A percentile compares a stretch with the other conserved stretches of the same genome.
phyloP scores from a whole-genome alignment of 495 filamentous ascomycete species.

The Hypoxylon trugodes region DNA sequence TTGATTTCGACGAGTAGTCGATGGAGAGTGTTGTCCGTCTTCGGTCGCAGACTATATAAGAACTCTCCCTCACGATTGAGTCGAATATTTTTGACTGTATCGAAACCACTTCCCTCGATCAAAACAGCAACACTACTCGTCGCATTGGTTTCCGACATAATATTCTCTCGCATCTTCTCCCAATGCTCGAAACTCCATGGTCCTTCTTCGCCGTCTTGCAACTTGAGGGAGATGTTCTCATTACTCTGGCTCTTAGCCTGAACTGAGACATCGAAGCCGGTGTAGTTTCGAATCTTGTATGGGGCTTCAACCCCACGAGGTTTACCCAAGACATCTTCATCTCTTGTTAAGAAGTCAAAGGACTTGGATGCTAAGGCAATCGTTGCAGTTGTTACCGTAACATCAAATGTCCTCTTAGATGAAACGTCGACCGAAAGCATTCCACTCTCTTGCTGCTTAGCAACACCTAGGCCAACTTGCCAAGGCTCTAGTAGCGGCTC shows the following conservation, averaged over 20 bases:
- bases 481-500: conserved; percentile 96
- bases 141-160: conserved; percentile 78
- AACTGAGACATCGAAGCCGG: conserved; percentile 86
- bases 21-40: conserved; percentile 79
- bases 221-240: conserved; percentile 71
- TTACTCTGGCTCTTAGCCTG: conserved; percentile 76
- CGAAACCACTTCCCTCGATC: conserved; percentile 93
- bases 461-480: conserved; percentile 90
- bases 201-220: conserved; percentile 87
- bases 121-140: conserved; percentile 79
- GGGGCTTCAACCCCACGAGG: conserved; percentile 91
- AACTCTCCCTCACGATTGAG: conserved; percentile 94
- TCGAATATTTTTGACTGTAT: conserved; percentile 84
- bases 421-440: conserved; percentile 82
- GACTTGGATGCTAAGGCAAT: conserved; percentile 94
- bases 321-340: conserved; percentile 94
- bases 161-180: conserved; percentile 89
- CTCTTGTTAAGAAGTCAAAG: conserved; percentile 84
- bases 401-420: conserved; percentile 87
- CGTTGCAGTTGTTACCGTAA: conserved; percentile 91
- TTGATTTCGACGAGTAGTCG: conserved; percentile 91
- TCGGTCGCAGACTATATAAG: conserved; percentile 85
- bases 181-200: conserved; percentile 98
- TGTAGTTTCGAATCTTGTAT: conserved; percentile 93
- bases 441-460: conserved; percentile 78